phyloP scores from a whole-genome alignment of 805 yeast species.

The Sugiyamaella marilandica region DNA sequence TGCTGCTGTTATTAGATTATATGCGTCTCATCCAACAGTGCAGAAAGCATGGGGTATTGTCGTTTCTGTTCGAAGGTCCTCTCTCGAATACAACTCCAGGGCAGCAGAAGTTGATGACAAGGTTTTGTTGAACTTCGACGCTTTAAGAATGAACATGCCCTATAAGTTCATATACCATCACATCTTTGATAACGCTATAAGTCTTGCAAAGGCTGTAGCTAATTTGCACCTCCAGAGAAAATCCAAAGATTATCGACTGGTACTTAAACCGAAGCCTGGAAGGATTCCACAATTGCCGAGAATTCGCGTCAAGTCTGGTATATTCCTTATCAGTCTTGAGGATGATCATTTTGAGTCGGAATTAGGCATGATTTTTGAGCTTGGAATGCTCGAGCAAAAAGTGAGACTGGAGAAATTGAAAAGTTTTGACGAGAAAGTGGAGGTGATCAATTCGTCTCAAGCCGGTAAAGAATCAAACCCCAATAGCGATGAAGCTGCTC shows the following conservation, averaged over 20 bases:
- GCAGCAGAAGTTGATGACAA: constrained; percentile 19
- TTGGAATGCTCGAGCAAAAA: constrained; percentile 54
- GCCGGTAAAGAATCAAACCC: constrained; percentile 10
- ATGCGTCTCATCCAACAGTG: constrained; percentile 47
- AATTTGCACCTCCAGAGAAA: constrained; percentile 41
- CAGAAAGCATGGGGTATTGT: constrained; percentile 36
- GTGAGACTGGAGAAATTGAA: constrained; percentile 49
- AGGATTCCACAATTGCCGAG: constrained; percentile 36
- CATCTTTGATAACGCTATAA: constrained; percentile 72
- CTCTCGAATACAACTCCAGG: constrained; percentile 18
- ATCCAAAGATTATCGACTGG: constrained; percentile 22
- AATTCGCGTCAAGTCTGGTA: constrained; percentile 50
- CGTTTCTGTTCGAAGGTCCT: constrained; percentile 26
- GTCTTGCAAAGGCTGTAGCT: constrained; percentile 58
- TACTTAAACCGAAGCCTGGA: constrained; percentile 26
- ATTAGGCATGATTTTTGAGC: constrained; percentile 56
- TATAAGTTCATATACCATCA: constrained; percentile 69
- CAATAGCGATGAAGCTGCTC: constrained; percentile 1
- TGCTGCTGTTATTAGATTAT: constrained; percentile 41
- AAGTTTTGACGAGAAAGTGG: constrained; percentile 37
- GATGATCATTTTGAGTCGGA: constrained; percentile 89
- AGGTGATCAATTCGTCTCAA: constrained; percentile 18
- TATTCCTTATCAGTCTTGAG: constrained; percentile 62
- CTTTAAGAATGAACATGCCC: constrained; percentile 48
- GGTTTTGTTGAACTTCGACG: constrained; percentile 29